Evolutionary conservation across 106 monocot species (phyloP).

Genomic region (Phalaenopsis aphrodite): DNA sequence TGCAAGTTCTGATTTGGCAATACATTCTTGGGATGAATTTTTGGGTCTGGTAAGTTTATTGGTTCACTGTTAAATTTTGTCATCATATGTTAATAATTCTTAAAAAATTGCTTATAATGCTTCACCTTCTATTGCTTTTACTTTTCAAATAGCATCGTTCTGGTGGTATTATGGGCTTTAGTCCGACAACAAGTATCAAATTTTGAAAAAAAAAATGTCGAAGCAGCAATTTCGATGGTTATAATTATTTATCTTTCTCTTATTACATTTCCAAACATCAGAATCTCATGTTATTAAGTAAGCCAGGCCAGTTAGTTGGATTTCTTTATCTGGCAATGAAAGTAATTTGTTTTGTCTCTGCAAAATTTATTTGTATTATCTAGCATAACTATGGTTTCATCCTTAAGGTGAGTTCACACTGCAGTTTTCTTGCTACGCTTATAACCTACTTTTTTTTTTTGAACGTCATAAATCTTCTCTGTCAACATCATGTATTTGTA

Average conservation of each 20-base stretch:
- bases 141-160: background rate
- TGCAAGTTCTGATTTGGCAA: constrained; percentile 58
- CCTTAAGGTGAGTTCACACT: background rate
- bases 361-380: background rate
- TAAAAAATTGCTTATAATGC: background rate
- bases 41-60: constrained; percentile 46
- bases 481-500: no score
- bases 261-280: background rate
- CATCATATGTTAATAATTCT: background rate
- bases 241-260: background rate
- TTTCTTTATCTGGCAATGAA: background rate
- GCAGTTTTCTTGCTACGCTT: background rate
- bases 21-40: constrained; percentile 86
- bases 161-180: background rate
- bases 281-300: background rate
- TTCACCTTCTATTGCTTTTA: background rate
- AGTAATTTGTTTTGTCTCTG: background rate
- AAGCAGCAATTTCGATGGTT: background rate
- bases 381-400: background rate
- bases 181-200: background rate
- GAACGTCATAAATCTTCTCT: no score
- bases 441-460: background rate
- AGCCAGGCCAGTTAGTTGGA: background rate
- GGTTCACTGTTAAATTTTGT: background rate
- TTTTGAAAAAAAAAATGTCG: background rate